Evolutionary conservation across 140 eudicot species (phyloP).

Genomic region (Senecio squalidus): DNA sequence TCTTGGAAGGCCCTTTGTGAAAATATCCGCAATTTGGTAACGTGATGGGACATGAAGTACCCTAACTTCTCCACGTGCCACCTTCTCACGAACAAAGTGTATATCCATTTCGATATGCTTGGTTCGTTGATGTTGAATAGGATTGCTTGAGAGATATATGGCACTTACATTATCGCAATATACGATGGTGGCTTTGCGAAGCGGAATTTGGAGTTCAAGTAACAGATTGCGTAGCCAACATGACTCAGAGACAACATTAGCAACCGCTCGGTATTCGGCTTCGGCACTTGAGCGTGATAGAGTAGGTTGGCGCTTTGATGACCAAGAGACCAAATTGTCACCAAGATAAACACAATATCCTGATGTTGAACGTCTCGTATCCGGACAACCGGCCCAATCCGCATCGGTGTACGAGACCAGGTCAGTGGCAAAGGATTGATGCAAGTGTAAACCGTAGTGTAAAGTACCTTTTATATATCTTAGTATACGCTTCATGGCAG

Average conservation of each 20-base stretch:
- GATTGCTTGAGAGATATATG: too few species aligned
- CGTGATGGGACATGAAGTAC: too few species aligned
- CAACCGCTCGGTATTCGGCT: conserved; percentile 10
- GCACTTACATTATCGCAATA: not conserved
- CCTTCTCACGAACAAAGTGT: too few species aligned
- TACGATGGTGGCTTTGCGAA: not conserved
- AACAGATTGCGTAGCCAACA: conserved; percentile 3
- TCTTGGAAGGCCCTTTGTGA: too few species aligned
- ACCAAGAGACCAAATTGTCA: too few species aligned
- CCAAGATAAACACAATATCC: too few species aligned
- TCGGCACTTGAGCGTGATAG: conserved; percentile 6
- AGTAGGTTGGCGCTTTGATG: not conserved
- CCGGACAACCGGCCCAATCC: too few species aligned
- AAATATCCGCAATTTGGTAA: too few species aligned
- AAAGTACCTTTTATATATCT: not conserved
- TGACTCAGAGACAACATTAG: not conserved
- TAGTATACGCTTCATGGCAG: not conserved
- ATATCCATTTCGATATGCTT: too few species aligned
- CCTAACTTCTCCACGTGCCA: too few species aligned
- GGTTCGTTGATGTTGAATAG: too few species aligned
- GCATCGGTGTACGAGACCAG: not conserved
- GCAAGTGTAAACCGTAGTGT: not conserved
- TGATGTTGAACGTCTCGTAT: too few species aligned
- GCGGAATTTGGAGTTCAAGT: not conserved
- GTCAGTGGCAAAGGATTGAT: not conserved